Percentiles rank a stretch among this genome's conserved stretches.
phyloP scores from a whole-genome alignment of 192 early-diverging fungal genomes.

The Mortierella antarctica region DNA sequence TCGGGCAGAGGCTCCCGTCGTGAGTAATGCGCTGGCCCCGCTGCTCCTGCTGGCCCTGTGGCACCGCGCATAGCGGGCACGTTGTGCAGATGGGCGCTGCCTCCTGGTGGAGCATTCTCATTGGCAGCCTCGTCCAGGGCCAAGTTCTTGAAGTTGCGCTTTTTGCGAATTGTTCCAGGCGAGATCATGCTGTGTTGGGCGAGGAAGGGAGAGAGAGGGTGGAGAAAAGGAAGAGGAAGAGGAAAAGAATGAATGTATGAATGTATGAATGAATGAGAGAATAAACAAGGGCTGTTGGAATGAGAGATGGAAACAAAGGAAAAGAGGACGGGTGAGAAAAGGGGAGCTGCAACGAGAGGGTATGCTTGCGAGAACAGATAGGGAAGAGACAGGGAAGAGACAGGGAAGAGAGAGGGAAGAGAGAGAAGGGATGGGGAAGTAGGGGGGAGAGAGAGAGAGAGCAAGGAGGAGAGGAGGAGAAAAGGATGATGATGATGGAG shows the following conservation, averaged over 20 bases:
- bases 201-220: not conserved
- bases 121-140: constrained; percentile 61
- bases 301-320: not conserved
- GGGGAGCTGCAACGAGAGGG: too few species aligned
- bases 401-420: not conserved
- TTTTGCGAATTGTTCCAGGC: constrained; percentile 57
- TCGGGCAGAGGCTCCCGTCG: constrained; percentile 55
- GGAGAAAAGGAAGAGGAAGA: not conserved
- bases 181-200: constrained; percentile 16
- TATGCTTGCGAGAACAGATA: not conserved
- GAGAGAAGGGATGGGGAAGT: too few species aligned
- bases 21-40: constrained; percentile 25
- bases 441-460: not conserved
- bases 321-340: not conserved
- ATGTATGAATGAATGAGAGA: not conserved
- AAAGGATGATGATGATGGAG: constrained; percentile 1
- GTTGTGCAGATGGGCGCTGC: constrained; percentile 46
- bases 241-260: not conserved
- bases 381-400: not conserved
- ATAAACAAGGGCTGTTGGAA: not conserved
- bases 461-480: not conserved
- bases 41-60: not conserved
- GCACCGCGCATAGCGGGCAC: constrained; percentile 25
- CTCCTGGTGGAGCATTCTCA: constrained; percentile 41
- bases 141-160: constrained; percentile 65